Base-by-base conservation (phyloP, 2,329 filamentous ascomycete genomes). In the Neoscytalidium dimidiatum region DNA sequence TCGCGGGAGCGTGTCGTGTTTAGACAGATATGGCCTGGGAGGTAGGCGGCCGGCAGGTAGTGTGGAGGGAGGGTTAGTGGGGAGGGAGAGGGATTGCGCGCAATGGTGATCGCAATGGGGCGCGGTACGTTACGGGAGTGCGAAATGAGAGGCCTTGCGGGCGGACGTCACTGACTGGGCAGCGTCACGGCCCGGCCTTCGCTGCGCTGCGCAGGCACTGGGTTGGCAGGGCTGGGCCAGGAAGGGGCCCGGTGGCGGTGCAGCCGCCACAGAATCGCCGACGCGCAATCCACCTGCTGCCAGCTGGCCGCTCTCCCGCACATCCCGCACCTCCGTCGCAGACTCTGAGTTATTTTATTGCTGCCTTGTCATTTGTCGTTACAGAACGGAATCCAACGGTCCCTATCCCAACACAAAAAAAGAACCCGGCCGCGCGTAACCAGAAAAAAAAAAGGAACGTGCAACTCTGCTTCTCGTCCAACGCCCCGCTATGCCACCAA, bases 31-130 rank as follows among this genome's bases (percentile, higher is more conserved):
- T 52, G 43, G 62, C 62, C 48, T 58, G 51, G 38, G 43, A 8
- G n/a, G 21, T 14, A 62, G 43, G 13, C 5, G 44, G 31, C 51
- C 46, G 62, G 43, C 51, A 49, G 28, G 28, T n/a, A 23, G n/a
- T 21, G 29, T 29, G 31, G 21, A 49, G 51, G 23, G n/a, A 49
- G 52, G 23, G 49, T 43, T n/a, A 28, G 51, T 26, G 31, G n/a
- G 31, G 51, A 38, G 51, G 23, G n/a, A 35, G 62, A 58, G 51
- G 62, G 62, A 28, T 58, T 51, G 62, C 62, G 51, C 61, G 38
- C 62, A 64, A 64, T 31, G 62, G 62, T 49, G 62, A 64, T 64
- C 58, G 58, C 58, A 62, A 62, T 62, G 58, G 58, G 44, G 58
- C 58, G 62, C 41, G 62, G 51, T 64, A 49, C 33, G 62, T 44